Percentiles rank a stretch among this genome's conserved stretches.
Conservation (phyloP, 768 basidiomycete species). For the Calocera cornea region DNA sequence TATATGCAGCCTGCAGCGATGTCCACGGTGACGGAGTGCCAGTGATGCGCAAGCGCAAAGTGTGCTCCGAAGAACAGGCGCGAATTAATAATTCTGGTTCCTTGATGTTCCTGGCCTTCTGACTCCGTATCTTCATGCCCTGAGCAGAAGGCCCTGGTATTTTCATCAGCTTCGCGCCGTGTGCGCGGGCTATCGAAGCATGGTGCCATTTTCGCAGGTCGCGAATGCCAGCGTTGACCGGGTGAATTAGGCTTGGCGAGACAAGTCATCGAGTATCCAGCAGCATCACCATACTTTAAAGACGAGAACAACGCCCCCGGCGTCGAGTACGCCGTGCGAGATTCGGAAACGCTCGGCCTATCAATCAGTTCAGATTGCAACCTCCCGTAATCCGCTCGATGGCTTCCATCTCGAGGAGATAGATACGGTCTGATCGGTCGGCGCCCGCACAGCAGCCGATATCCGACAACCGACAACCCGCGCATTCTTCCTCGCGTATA, state of each 20-base stretch:
- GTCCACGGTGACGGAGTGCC: no score
- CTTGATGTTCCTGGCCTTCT: not conserved
- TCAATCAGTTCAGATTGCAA: no score
- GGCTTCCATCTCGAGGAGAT: no score
- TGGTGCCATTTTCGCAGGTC: not conserved
- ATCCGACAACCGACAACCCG: no score
- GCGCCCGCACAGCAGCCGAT: no score
- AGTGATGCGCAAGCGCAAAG: no score
- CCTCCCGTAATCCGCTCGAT: no score
- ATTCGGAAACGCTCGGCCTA: no score
- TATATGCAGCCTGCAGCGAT: not conserved
- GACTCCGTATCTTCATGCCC: not conserved
- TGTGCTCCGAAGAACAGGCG: not conserved
- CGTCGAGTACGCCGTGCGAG: not conserved
- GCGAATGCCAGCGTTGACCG: not conserved
- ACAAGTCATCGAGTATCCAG: not conserved
- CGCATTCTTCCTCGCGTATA: no score
- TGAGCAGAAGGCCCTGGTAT: not conserved
- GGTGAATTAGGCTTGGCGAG: not conserved
- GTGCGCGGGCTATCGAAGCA: not conserved
- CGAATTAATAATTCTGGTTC: not conserved
- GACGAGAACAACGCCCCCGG: not conserved
- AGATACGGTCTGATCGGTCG: no score
- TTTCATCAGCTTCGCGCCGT: not conserved
- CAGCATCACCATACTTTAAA: not conserved